Base-by-base conservation (phyloP, 2,329 filamentous ascomycete genomes). In the Monosporascus ibericus region DNA sequence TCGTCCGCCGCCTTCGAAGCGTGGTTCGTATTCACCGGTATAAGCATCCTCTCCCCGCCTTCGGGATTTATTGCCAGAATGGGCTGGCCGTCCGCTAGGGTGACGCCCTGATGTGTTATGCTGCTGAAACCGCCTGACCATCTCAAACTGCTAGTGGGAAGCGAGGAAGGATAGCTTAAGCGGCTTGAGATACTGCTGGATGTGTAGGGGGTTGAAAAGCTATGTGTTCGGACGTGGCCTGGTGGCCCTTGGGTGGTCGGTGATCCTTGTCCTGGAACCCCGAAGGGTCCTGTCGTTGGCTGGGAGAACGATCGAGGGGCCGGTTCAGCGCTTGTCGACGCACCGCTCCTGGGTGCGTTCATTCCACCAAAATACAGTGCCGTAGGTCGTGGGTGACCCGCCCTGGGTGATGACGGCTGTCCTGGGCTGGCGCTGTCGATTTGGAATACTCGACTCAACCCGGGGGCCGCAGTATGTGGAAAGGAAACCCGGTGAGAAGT, bases 1-100 rank as follows among this genome's bases (percentile, higher is more conserved):
- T 95, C 89, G 63, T 94, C 88, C 39, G 89, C 88, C 61, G 89
- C 84, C 59, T 85, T 86, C 14, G 90, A 95, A 14, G 87, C 90
- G 61, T 90, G 87, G 60, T 90, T 87, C 44, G 88, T 84, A 65
- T 95, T 90, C 9, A 92, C 84, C 15, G 86, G 85, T 48, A 92
- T 82, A 9, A 76, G 69, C 42, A 82, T 78, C 30, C 70, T 66
- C 44, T 72, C 73, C 40, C 69, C 73, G 60, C 64, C 68, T 50
- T 51, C 68, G 46, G 70, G 70, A 46, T 58, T 56, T 40, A 65
- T 57, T 46, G 58, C 50, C 30, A 65, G 54, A 9, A 55, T 55
- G 17, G 63, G 57, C 47, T 67, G 64, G 6, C 64, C 65, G 14
- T 67, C 65, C 20, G 61, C 53, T 42, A 62, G 59, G 7, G 63